phyloP scores from a whole-genome alignment of 2,329 filamentous ascomycete genomes.

The Colletotrichum tofieldiae region DNA sequence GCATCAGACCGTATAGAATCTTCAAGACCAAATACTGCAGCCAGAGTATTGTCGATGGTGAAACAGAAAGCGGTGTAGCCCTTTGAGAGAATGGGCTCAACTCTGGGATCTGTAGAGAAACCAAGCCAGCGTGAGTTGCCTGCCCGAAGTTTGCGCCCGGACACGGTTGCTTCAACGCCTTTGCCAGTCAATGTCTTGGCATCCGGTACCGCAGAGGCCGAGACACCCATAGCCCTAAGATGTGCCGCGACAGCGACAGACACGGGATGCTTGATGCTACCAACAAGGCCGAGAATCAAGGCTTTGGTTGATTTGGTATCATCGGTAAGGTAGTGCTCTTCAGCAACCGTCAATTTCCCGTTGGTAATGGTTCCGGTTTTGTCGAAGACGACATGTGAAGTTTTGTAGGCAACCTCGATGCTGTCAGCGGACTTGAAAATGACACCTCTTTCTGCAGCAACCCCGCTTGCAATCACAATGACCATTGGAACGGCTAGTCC shows the following conservation, averaged over 20 bases:
- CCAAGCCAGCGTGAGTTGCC: conserved; percentile 68
- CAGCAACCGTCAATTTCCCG: conserved; percentile 65
- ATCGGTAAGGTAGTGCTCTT: conserved; percentile 51
- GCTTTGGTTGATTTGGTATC: conserved; percentile 19
- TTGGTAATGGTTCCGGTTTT: conserved; percentile 84
- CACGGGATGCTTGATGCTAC: conserved; percentile 66
- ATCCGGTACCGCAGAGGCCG: conserved; percentile 47
- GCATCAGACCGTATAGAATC: conserved; percentile 64
- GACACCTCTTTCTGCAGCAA: conserved; percentile 76
- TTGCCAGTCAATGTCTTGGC: conserved; percentile 60
- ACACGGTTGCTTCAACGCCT: conserved; percentile 59
- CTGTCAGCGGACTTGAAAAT: conserved; percentile 78
- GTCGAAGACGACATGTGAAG: conserved; percentile 81
- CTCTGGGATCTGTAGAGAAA: conserved; percentile 49
- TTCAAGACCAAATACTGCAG: conserved; percentile 62
- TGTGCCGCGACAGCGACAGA: conserved; percentile 63
- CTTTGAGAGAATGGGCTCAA: conserved; percentile 53
- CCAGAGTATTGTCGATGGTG: conserved; percentile 53
- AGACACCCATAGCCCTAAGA: conserved; percentile 50
- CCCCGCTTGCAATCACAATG: conserved; percentile 77
- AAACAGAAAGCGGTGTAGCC: conserved; percentile 66
- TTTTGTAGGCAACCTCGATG: conserved; percentile 74
- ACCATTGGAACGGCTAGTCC: conserved; percentile 85
- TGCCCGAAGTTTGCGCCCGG: conserved; percentile 56
- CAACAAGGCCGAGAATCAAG: conserved; percentile 48